Base-by-base conservation (phyloP, 495 filamentous ascomycete species). In the Penicillium turbatum region DNA sequence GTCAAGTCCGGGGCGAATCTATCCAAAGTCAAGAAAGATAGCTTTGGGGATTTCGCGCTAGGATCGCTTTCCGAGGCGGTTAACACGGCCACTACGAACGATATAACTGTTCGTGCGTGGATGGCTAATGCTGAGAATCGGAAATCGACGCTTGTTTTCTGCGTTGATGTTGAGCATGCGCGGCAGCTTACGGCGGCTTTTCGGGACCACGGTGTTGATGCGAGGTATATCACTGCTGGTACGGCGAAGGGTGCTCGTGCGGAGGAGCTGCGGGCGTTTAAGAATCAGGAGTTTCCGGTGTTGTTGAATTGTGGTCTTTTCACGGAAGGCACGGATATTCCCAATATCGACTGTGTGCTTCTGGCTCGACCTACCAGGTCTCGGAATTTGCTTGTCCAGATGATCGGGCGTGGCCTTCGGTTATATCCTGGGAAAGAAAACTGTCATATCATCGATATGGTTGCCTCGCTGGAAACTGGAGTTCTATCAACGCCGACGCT, bases 361-460 rank as follows among this genome's bases (percentile, higher is more conserved):
- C 76, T 99, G 36, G 92, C 90, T 6, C 75, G 95, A 31, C 93
- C 93, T 3, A 99, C 93, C 8, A 82, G 84, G 49, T 97, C 93
- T 13, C 82, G 86, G 17, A 97, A 96, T 57, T 76, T 99, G 7
- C 78, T 99, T 2, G 83, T 96, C 5, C 93, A 99, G 66, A 99
- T 99, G 93, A 95, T 99, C 43, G 93, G 93, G 0, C 83, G 93
- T 54, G 93, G 93, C 0, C 86, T 97, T 79, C 84, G 93, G 31
- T 71, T 96, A 29, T 78, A 86, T 62, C 76, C 86, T 2, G 87
- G 79, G 1, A 99, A 99, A 65, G 67, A 84, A 36, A 82, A 97
- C 61, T 99, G 93, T 59, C 93, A 97, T 66, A 76, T 99, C 41
- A 93, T 99, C 56, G 93, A 99, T 66, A 92, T 99, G 89, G 93